Conservation (phyloP, 2,329 filamentous ascomycete genomes). For the Penicillium hordei region DNA sequence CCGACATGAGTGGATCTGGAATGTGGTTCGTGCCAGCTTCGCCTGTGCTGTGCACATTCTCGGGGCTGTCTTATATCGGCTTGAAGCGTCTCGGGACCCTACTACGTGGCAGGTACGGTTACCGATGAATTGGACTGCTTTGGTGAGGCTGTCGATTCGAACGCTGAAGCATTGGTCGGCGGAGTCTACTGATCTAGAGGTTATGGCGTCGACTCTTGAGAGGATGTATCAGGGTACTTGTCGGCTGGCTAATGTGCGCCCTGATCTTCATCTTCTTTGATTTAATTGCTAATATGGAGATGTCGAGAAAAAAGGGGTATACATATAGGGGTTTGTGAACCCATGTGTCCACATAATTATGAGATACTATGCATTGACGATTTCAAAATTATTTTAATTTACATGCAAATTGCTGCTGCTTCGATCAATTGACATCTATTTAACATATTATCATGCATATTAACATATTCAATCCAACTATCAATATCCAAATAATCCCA, state of each 20-base stretch:
- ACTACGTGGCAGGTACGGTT: conserved; percentile 10
- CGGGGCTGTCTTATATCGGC: conserved; percentile 17
- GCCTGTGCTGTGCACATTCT: conserved; percentile 22
- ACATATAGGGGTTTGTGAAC: neutral
- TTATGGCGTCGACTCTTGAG: conserved; percentile 22
- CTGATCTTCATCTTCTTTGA: conserved; percentile 8
- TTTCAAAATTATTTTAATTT: neutral
- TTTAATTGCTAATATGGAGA: neutral
- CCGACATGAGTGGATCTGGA: conserved; percentile 27
- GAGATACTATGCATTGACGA: neutral
- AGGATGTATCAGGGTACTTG: conserved; percentile 27
- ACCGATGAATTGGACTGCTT: conserved; percentile 22
- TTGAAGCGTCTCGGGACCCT: conserved; percentile 3
- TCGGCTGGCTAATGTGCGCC: conserved; percentile 18
- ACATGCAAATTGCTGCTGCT: neutral
- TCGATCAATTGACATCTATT: neutral
- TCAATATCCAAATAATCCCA: neutral
- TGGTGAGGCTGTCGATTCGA: conserved; percentile 20
- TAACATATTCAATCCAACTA: neutral
- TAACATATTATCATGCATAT: neutral
- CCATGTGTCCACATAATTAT: neutral
- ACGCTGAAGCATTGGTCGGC: conserved; percentile 19
- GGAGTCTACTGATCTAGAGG: conserved; percentile 23
- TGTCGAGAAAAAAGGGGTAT: neutral
- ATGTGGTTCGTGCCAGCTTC: conserved; percentile 20